Conservation (phyloP, 2,329 filamentous ascomycete species). For the Aspergillus sp. region DNA sequence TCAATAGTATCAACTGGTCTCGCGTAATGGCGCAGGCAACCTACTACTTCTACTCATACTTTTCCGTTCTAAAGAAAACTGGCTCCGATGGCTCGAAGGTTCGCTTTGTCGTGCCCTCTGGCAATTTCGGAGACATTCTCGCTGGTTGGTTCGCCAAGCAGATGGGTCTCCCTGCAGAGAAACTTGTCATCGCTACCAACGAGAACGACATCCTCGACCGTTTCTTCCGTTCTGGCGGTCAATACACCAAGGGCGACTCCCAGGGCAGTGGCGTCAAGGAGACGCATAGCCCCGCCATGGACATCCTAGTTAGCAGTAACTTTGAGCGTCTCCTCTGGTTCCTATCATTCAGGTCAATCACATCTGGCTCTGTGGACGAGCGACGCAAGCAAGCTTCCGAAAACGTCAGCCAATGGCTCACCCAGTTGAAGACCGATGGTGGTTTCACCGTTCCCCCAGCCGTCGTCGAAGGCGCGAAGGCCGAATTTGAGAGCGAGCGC, state of each 20-base stretch:
- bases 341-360: constrained; percentile 68
- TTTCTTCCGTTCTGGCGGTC: constrained; percentile 76
- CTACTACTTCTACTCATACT: constrained; percentile 97
- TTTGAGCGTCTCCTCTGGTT: constrained; percentile 97
- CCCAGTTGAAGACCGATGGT: constrained; percentile 74
- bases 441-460: constrained; percentile 78
- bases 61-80: constrained; percentile 65
- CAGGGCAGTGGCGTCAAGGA: constrained; percentile 72
- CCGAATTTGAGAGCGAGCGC: constrained; percentile 77
- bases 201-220: constrained; percentile 96
- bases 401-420: constrained; percentile 75
- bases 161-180: constrained; percentile 86
- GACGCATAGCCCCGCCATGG: constrained; percentile 93
- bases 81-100: constrained; percentile 60
- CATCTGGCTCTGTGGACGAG: constrained; percentile 42
- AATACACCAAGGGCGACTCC: constrained; percentile 80
- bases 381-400: constrained; percentile 60
- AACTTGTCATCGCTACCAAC: constrained; percentile 90
- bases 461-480: constrained; percentile 68
- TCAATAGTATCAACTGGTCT: constrained; percentile 97
- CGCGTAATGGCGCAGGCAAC: constrained; percentile 94
- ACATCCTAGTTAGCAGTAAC: constrained; percentile 93
- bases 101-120: constrained; percentile 87
- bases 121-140: constrained; percentile 95
- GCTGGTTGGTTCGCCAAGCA: constrained; percentile 83